These are phyloP conservation scores for Drosera capensis DNA, from an alignment of 148 eudicot genomes.

Conservation along the genomic window DNA sequence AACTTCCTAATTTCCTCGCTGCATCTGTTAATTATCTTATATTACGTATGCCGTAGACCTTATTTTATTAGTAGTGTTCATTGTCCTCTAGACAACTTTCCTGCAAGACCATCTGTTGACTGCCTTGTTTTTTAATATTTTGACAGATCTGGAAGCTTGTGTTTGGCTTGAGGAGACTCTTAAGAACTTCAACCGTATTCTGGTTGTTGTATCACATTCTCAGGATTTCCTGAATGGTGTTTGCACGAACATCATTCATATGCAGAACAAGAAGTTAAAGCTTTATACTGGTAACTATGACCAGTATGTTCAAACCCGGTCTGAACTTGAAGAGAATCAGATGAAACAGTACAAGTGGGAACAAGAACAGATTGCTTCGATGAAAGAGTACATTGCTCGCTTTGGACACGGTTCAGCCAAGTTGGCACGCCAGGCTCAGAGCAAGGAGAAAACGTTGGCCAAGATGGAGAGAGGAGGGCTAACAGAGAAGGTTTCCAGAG, in stretches of 20 bases:
- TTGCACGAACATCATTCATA: constrained; percentile 94
- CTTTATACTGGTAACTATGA: constrained; percentile 79
- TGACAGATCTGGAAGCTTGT: constrained; percentile 92
- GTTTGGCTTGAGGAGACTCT: constrained; percentile 90
- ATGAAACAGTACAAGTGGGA: constrained; percentile 99
- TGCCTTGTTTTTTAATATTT: neutral
- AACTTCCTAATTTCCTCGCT: too few relatives aligned
- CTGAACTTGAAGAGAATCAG: constrained; percentile 92
- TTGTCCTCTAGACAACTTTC: neutral
- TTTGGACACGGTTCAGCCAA: constrained; percentile 98
- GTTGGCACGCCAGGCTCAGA: constrained; percentile 93
- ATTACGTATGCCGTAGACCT: too few relatives aligned
- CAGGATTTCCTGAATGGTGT: constrained; percentile 96
- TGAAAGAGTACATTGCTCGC: constrained; percentile 96
- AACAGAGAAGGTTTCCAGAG: constrained; percentile 72
- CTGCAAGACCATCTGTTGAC: neutral
- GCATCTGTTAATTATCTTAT: too few relatives aligned
- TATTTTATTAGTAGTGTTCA: too few relatives aligned
- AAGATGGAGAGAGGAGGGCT: constrained; percentile 99
- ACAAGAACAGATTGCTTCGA: constrained; percentile 82
- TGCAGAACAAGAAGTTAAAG: constrained; percentile 79
- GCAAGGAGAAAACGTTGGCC: constrained; percentile 90
- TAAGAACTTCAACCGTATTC: constrained; percentile 77
- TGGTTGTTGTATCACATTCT: constrained; percentile 92
- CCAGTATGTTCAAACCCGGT: constrained; percentile 83